phyloP scores from a whole-genome alignment of 495 filamentous ascomycete genomes.

The Cudoniella acicularis region DNA sequence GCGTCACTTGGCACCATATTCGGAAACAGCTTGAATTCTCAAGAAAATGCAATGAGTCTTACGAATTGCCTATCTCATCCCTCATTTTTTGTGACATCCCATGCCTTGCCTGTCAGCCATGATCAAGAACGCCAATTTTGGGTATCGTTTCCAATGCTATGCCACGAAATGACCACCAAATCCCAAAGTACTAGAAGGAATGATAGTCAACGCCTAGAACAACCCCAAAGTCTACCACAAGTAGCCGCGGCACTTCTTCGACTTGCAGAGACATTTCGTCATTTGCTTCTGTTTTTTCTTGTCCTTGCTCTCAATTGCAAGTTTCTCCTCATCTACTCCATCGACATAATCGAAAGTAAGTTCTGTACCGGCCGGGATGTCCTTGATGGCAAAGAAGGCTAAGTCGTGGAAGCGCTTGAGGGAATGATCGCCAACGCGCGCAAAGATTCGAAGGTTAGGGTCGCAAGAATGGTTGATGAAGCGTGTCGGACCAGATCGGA shows the following conservation, averaged over 20 bases:
- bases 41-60: no score
- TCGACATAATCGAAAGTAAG: constrained; percentile 86
- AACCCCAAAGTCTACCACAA: constrained; percentile 46
- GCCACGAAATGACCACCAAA: no score
- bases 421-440: constrained; percentile 72
- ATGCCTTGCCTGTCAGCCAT: no score
- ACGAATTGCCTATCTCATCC: no score
- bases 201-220: no score
- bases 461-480: constrained; percentile 76
- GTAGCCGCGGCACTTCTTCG: constrained; percentile 58
- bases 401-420: constrained; percentile 79
- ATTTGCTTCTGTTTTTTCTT: constrained; percentile 34
- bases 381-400: constrained; percentile 73
- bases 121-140: no score
- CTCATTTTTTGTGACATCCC: no score
- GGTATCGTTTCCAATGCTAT: no score
- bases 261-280: constrained; percentile 63
- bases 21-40: no score
- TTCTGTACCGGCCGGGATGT: constrained; percentile 67
- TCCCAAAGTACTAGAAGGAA: no score
- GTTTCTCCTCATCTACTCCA: constrained; percentile 42
- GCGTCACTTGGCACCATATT: no score
- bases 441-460: constrained; percentile 74
- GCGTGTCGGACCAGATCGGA: constrained; percentile 55
- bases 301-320: constrained; percentile 45